Base-by-base conservation (phyloP, 805 yeast genomes). In the Tanozyma kutaoensis region DNA sequence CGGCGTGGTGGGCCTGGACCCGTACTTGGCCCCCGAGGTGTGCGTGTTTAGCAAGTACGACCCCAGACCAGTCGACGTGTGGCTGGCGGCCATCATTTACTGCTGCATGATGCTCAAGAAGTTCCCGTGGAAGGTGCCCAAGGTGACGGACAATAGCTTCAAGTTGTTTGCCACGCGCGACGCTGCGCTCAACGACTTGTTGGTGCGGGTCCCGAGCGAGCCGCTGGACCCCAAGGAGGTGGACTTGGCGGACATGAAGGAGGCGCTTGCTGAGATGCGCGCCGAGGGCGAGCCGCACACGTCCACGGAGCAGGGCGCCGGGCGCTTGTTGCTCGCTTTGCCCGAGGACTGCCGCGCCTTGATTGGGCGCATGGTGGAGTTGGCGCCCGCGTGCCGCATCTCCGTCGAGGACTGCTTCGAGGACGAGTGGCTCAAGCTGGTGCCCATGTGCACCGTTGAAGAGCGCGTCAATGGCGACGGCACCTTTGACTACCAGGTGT, bases 41-140 rank as follows among this genome's bases (percentile, higher is more conserved):
- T 70, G 86, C 35, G 79, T 82, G 8, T 77, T 80, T 47, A 62
- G 72, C 38, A 76, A 76, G 35, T 85, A 85, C 45, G 93, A 81
- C 47, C 95, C 95, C 11, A 66, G 93, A 37, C 93, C 95, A 1
- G 93, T 85, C 5, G 96, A 85, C 55, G 71, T 85, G 24, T 85
- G 96, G 96, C 80, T 94, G 5, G 73, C 74, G 19, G 95, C 94
- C 7, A 82, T 85, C 33, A 80, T 85, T 26, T 80, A 79, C 52
- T 81, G 93, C 39, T 85, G 95, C 58, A 84, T 85, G 95, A 70
- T 81, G 32, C 61, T 85, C 48, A 77, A 82, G 46, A 79, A 84
- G 55, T 85, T 85, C 55, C 95, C 95, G 7, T 85, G 95, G 95
- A 84, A 82, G 46, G 81, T 82, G 6, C 95, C 96, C 7, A 77